Conservation (phyloP, 768 basidiomycete genomes). For the Sporobolomyces phaffii region DNA sequence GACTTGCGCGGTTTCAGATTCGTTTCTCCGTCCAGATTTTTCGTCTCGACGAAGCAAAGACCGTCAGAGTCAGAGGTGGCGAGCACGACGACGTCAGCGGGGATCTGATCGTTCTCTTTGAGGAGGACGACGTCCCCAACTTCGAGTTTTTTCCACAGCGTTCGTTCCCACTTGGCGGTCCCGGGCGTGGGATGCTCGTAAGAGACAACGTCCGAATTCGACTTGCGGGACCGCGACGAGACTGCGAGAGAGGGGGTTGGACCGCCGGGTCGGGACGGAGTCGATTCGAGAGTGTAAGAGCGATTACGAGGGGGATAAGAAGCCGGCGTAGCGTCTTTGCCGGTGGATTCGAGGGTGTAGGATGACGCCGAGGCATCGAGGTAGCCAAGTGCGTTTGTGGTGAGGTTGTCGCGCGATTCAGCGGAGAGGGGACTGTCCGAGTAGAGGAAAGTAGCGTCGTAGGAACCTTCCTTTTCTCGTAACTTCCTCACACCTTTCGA, state of each 20-base stretch:
- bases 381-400: constrained; percentile 14
- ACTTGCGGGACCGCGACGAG: constrained; percentile 13
- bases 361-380: not conserved
- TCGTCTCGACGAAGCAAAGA: constrained; percentile 92
- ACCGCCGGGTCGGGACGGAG: not conserved
- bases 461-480: constrained; percentile 65
- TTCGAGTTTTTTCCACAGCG: constrained; percentile 96
- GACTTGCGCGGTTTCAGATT: constrained; percentile 83
- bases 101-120: constrained; percentile 89
- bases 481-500: constrained; percentile 79
- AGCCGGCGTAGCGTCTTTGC: not conserved
- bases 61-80: constrained; percentile 87
- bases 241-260: constrained; percentile 27
- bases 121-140: constrained; percentile 92
- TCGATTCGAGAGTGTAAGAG: constrained; percentile 25
- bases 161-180: constrained; percentile 82
- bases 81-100: constrained; percentile 88
- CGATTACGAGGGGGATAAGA: constrained; percentile 31
- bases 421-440: constrained; percentile 6
- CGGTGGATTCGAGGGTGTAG: constrained; percentile 26
- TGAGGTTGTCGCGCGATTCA: constrained; percentile 28
- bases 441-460: constrained; percentile 42
- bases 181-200: constrained; percentile 64
- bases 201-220: constrained; percentile 70
- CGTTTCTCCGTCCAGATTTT: constrained; percentile 96